phyloP scores from a whole-genome alignment of 148 eudicot genomes.

The Agrostemma githago region DNA sequence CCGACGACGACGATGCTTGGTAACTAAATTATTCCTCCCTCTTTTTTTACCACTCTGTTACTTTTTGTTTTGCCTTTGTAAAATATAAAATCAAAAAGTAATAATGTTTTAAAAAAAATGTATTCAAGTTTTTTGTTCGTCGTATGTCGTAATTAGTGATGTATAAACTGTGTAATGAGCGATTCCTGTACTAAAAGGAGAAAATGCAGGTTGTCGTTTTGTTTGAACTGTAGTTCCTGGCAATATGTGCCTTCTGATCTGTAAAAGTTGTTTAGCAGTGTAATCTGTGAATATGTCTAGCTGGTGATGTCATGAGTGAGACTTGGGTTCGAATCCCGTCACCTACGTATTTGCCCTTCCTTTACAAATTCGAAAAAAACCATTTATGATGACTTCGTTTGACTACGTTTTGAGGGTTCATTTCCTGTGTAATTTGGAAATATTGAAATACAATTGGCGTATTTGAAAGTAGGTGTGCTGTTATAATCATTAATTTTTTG shows the following conservation, averaged over 20 bases:
- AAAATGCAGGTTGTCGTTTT: neutral
- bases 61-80: neutral
- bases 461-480: neutral
- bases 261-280: neutral
- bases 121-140: neutral
- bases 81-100: neutral
- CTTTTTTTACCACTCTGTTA: neutral
- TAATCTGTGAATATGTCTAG: neutral
- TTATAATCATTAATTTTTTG: neutral
- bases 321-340: no score
- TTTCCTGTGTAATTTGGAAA: neutral
- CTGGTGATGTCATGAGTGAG: no score
- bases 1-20: conserved; percentile 43
- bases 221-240: neutral
- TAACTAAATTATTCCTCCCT: conserved; percentile 16
- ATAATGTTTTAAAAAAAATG: neutral
- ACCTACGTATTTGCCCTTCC: no score
- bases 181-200: neutral
- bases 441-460: neutral
- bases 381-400: neutral
- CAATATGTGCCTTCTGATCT: neutral
- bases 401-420: neutral
- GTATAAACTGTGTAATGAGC: neutral
- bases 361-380: no score
- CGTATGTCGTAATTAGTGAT: neutral